A percentile compares a stretch with the other conserved stretches of the same genome.
These are phyloP conservation scores for Brassica incana DNA, from an alignment of 345 rosid species.

Conservation along the genomic window DNA sequence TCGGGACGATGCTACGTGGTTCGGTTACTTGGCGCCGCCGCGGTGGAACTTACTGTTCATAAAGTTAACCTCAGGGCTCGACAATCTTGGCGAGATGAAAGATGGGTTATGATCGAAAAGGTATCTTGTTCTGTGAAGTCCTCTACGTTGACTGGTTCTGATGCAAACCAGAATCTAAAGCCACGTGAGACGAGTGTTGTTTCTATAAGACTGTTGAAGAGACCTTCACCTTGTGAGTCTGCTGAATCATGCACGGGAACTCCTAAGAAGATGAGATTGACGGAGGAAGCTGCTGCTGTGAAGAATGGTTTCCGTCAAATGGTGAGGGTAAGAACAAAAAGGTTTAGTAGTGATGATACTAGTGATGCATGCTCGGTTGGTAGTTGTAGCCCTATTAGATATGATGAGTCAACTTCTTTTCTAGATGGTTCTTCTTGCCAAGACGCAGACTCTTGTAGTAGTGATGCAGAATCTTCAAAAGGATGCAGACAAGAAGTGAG, in stretches of 20 bases:
- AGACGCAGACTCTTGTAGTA: conserved; percentile 37
- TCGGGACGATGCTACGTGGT: conserved; percentile 39
- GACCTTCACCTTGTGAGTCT: conserved; percentile 43
- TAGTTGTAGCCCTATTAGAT: conserved; percentile 58
- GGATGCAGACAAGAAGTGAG: conserved; percentile 35
- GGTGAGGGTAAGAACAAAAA: conserved; percentile 47
- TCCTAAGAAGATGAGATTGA: conserved; percentile 35
- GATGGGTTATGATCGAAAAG: conserved; percentile 52
- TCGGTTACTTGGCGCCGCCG: conserved; percentile 45
- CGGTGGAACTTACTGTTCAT: conserved; percentile 34
- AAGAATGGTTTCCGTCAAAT: conserved; percentile 14
- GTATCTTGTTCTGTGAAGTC: conserved; percentile 40
- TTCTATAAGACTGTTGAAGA: conserved; percentile 44
- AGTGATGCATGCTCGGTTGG: conserved; percentile 54
- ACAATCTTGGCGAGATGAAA: conserved; percentile 58
- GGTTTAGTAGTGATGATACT: conserved; percentile 31
- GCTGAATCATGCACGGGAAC: conserved; percentile 42
- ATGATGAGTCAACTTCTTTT: conserved; percentile 30
- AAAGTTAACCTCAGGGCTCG: conserved; percentile 53
- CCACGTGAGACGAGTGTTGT: conserved; percentile 34
- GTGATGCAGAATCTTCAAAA: conserved; percentile 54
- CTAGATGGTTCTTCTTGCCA: conserved; percentile 32
- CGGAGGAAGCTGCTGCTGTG: conserved; percentile 5
- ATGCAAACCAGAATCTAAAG: conserved; percentile 29
- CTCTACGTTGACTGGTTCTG: conserved; percentile 22